These are phyloP conservation scores for Conidiobolus incongruus DNA, from an alignment of 371 early-diverging fungal species.

Conservation along the genomic window DNA sequence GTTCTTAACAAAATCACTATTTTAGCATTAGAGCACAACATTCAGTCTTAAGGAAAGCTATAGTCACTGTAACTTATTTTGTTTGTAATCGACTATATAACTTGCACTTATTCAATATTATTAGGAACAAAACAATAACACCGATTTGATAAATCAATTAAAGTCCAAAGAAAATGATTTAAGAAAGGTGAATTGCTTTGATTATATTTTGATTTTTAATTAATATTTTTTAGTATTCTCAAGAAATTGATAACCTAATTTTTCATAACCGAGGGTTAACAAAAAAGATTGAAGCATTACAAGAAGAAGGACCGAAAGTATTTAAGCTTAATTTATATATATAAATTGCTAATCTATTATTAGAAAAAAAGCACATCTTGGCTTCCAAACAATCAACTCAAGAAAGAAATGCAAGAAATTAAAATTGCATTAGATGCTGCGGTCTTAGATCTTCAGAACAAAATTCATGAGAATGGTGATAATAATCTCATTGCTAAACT, in stretches of 20 bases:
- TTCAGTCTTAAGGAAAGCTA: constrained; percentile 28
- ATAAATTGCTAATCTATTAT: no score
- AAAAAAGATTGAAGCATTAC: constrained; percentile 1
- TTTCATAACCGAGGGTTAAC: constrained; percentile 3
- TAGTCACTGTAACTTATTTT: constrained; percentile 18
- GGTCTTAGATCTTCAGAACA: constrained; percentile 1
- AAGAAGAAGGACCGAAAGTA: not conserved
- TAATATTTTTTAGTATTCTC: not conserved
- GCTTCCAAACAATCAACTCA: not conserved
- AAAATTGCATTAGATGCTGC: not conserved
- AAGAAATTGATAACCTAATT: constrained; percentile 1
- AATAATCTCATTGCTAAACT: no score
- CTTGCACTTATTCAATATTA: not conserved
- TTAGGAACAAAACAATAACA: constrained; percentile 30
- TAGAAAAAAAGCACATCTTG: no score
- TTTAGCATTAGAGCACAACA: constrained; percentile 31
- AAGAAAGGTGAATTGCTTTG: constrained; percentile 18
- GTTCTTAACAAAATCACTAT: not conserved
- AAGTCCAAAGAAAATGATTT: constrained; percentile 35
- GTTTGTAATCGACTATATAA: not conserved
- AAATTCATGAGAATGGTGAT: constrained; percentile 1
- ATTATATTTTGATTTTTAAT: not conserved
- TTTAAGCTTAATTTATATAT: not conserved
- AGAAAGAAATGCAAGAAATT: not conserved
- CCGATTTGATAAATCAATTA: constrained; percentile 20